These are phyloP conservation scores for Hypoxylon sp. DNA, from an alignment of 2,329 filamentous ascomycete species.

Conservation along the genomic window DNA sequence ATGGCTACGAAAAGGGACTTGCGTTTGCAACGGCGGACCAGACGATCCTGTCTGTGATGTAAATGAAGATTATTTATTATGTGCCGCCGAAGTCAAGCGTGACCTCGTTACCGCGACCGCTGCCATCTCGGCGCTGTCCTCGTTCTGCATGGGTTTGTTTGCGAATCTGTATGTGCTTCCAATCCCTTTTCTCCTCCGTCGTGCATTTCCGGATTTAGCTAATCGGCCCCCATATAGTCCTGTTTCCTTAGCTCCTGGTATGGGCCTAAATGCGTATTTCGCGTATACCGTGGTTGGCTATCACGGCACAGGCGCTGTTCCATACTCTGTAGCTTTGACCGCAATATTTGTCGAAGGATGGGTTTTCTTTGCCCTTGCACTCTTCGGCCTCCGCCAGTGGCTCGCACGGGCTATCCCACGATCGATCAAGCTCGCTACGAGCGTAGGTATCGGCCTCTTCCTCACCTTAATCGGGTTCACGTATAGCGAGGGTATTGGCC, in stretches of 20 bases:
- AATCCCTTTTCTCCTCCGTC: background rate
- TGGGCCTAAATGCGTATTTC: conserved; percentile 91
- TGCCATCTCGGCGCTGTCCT: conserved; percentile 82
- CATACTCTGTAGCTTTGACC: conserved; percentile 82
- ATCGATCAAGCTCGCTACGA: conserved; percentile 89
- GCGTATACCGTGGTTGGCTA: conserved; percentile 80
- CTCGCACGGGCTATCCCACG: conserved; percentile 85
- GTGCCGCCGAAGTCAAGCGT: conserved; percentile 75
- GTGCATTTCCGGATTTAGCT: background rate
- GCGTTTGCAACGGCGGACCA: conserved; percentile 73
- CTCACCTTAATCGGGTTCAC: conserved; percentile 82
- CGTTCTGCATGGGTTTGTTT: conserved; percentile 87
- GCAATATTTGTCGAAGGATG: conserved; percentile 92
- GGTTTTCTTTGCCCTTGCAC: conserved; percentile 84
- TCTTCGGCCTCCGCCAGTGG: conserved; percentile 89
- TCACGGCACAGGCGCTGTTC: conserved; percentile 80
- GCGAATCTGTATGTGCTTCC: conserved; percentile 75
- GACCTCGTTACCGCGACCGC: conserved; percentile 89
- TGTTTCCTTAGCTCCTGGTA: conserved; percentile 79
- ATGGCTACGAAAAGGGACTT: conserved; percentile 79
- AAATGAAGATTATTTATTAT: conserved; percentile 74
- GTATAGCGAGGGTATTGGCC: conserved; percentile 85
- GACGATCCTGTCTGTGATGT: conserved; percentile 68
- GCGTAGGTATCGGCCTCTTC: conserved; percentile 88
- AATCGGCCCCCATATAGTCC: conserved; percentile 59